These are phyloP conservation scores for Suillus spraguei DNA, from an alignment of 768 basidiomycete species.

Conservation along the genomic window DNA sequence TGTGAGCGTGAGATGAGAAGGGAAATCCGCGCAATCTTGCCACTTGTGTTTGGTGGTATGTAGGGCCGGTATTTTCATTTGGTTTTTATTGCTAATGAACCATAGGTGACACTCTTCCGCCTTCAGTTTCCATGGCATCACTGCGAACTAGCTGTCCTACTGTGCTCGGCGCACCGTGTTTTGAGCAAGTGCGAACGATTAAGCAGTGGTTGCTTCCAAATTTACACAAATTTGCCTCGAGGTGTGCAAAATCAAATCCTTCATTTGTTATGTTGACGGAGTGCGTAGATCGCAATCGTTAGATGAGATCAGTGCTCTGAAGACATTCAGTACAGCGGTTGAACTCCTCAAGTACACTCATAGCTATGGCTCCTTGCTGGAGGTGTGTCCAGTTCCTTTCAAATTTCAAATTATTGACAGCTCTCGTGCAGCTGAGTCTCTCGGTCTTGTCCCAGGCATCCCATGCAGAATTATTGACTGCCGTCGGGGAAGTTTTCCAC, in stretches of 20 bases:
- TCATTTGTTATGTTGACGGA: neutral
- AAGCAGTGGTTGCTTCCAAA: constrained; percentile 77
- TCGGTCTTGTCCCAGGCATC: constrained; percentile 54
- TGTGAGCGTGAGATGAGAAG: constrained; percentile 72
- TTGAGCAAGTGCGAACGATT: constrained; percentile 73
- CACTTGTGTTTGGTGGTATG: constrained; percentile 65
- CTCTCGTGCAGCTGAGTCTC: constrained; percentile 49
- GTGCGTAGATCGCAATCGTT: constrained; percentile 30
- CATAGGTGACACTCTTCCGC: constrained; percentile 34
- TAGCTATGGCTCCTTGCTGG: constrained; percentile 70
- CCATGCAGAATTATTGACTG: constrained; percentile 54
- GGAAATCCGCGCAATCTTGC: constrained; percentile 65
- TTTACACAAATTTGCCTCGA: constrained; percentile 53
- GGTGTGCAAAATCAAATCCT: constrained; percentile 34
- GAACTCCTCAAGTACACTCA: constrained; percentile 62
- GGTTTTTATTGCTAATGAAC: constrained; percentile 11
- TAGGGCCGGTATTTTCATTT: constrained; percentile 21
- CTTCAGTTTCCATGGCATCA: constrained; percentile 38
- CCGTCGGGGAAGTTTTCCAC: constrained; percentile 71
- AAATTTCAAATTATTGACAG: constrained; percentile 7
- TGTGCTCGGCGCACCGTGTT: constrained; percentile 60
- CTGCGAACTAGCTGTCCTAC: constrained; percentile 46
- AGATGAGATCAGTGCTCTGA: constrained; percentile 43
- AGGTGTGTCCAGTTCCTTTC: constrained; percentile 42
- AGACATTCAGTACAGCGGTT: constrained; percentile 56